Evolutionary conservation across 1,284 basidiomycete species (phyloP).

Genomic region (Cryptococcus hybrid): DNA sequence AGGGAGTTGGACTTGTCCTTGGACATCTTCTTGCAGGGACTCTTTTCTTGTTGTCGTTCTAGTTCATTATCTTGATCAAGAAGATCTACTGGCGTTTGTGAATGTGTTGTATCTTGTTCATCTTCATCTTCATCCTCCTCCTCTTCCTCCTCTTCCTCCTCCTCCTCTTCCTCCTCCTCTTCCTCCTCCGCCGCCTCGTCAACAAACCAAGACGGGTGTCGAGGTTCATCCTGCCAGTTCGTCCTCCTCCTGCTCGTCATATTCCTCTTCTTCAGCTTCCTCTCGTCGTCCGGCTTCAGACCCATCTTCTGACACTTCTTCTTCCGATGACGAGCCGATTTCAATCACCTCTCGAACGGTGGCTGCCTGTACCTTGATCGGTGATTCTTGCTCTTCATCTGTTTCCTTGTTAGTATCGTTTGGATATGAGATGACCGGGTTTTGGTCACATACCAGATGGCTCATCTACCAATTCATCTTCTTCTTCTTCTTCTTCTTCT

Average conservation of each 20-base stretch:
- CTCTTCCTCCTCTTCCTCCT: not conserved
- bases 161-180: not conserved
- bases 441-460: not conserved
- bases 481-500: conserved; percentile 1
- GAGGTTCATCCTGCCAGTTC: conserved; percentile 2
- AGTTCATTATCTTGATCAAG: too few relatives aligned
- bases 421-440: not conserved
- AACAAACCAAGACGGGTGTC: too few relatives aligned
- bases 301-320: not conserved
- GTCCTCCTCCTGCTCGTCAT: conserved; percentile 6
- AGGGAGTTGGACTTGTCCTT: not conserved
- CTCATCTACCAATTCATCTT: conserved; percentile 3
- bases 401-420: not conserved
- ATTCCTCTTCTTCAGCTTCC: conserved; percentile 2
- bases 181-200: conserved; percentile 3
- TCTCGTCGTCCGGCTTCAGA: conserved; percentile 1
- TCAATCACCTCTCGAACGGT: conserved; percentile 8
- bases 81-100: not conserved
- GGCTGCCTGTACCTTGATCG: not conserved
- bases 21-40: not conserved
- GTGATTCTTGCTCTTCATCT: not conserved
- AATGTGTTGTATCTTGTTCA: not conserved
- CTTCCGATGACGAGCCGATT: conserved; percentile 15
- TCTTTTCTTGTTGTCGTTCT: not conserved
- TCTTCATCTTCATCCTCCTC: not conserved